Percentiles rank a stretch among this genome's conserved stretches.
These are phyloP conservation scores for Phytopythium vexans DNA, from an alignment of 352 stramenopile species.

Conservation along the genomic window DNA sequence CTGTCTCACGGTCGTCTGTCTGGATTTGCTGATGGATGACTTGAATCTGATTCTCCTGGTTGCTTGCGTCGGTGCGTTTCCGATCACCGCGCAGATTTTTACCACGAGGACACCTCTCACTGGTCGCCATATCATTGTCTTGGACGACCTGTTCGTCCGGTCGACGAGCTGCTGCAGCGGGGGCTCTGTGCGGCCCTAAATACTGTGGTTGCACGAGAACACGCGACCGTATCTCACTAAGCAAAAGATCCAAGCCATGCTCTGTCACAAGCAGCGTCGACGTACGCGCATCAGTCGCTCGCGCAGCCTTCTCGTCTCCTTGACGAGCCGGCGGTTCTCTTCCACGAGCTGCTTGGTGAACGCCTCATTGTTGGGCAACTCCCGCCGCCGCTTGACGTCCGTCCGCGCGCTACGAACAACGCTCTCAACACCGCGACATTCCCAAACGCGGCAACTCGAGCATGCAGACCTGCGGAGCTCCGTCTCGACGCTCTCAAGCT, in stretches of 20 bases:
- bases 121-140: no score
- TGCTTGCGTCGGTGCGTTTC: no score
- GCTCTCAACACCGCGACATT: neutral
- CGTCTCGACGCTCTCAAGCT: slow-evolving; percentile 24
- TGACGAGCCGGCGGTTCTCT: slow-evolving; percentile 46
- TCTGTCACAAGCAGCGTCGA: no score
- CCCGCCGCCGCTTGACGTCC: slow-evolving; percentile 48
- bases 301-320: slow-evolving; percentile 30
- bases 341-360: slow-evolving; percentile 66
- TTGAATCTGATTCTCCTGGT: no score
- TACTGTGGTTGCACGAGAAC: no score
- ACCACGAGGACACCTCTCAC: no score
- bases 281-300: slow-evolving; percentile 40
- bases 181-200: no score
- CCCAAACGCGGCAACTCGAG: neutral
- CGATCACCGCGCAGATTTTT: no score
- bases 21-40: neutral
- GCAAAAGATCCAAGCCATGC: no score
- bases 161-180: no score
- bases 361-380: slow-evolving; percentile 59
- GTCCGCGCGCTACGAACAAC: slow-evolving; percentile 27
- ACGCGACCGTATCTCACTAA: neutral
- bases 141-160: no score
- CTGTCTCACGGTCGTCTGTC: neutral
- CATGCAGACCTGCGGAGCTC: slow-evolving; percentile 32